Conservation (phyloP, 306 rosid species). For the Corylus avellana region DNA sequence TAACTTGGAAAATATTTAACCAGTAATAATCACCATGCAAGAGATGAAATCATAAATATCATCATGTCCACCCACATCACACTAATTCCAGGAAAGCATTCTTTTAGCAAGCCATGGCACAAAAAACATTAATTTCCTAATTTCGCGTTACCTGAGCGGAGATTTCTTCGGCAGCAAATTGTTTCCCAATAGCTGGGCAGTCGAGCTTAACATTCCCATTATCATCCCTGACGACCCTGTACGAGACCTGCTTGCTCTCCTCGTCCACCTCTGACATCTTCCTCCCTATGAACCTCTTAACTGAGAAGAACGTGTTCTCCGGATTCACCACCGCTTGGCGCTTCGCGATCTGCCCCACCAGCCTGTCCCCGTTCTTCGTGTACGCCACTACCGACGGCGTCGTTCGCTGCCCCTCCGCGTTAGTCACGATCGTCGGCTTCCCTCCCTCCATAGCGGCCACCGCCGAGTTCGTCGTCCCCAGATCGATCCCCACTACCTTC, state of each 20-base stretch:
- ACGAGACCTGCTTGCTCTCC: conserved; percentile 87
- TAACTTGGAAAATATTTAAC: too few relatives aligned
- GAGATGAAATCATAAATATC: too few relatives aligned
- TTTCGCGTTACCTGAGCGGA: conserved; percentile 72
- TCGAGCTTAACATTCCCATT: conserved; percentile 87
- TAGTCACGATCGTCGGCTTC: conserved; percentile 75
- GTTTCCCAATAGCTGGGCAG: conserved; percentile 78
- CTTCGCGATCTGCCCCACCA: conserved; percentile 89
- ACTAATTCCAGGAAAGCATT: too few relatives aligned
- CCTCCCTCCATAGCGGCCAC: conserved; percentile 94
- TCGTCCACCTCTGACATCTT: conserved; percentile 93
- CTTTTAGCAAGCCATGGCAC: too few relatives aligned
- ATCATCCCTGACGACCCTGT: conserved; percentile 72
- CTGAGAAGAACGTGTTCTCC: conserved; percentile 83
- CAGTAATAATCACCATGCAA: too few relatives aligned
- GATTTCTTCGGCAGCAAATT: conserved; percentile 86
- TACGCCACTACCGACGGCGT: conserved; percentile 96
- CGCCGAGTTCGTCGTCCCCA: conserved; percentile 83
- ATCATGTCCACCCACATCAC: too few relatives aligned
- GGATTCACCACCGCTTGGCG: conserved; percentile 92
- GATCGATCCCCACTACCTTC: conserved; percentile 82
- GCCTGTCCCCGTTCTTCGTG: conserved; percentile 79
- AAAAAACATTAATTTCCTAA: too few relatives aligned
- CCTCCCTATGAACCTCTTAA: conserved; percentile 87
- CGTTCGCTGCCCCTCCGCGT: conserved; percentile 89